These are phyloP conservation scores for Solanum pimpinellifolium DNA, from an alignment of 257 asterid genomes.

Conservation along the genomic window DNA sequence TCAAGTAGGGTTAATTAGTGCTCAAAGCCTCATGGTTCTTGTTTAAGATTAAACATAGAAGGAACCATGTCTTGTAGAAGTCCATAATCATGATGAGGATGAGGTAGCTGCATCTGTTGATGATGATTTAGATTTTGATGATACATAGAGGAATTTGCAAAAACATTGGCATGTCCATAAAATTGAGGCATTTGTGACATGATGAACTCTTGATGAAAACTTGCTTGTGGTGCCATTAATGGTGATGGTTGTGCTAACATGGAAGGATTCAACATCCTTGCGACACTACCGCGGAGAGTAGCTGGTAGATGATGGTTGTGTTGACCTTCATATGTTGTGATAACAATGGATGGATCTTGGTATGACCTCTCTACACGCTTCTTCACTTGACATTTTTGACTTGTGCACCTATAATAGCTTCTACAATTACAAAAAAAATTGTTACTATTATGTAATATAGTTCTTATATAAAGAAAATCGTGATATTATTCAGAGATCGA, in stretches of 20 bases:
- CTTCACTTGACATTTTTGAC: conserved; percentile 69
- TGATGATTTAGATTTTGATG: conserved; percentile 6
- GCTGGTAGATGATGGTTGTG: conserved; percentile 74
- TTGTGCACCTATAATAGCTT: conserved; percentile 83
- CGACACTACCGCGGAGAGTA: conserved; percentile 48
- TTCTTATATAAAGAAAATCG: neutral
- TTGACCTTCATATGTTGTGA: conserved; percentile 77
- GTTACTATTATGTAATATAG: neutral
- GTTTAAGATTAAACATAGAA: conserved; percentile 20
- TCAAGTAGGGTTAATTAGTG: neutral
- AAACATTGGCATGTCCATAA: neutral
- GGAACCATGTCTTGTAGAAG: conserved; percentile 32
- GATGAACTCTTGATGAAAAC: conserved; percentile 29
- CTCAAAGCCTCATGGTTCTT: conserved; percentile 8
- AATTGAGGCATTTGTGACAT: neutral
- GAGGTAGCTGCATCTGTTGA: conserved; percentile 9
- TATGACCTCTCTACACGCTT: conserved; percentile 64
- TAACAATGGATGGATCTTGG: conserved; percentile 57
- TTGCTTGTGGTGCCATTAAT: neutral
- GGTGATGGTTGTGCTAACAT: conserved; percentile 27
- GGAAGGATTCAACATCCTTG: conserved; percentile 46
- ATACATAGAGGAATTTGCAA: neutral
- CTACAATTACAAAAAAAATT: conserved; percentile 13
- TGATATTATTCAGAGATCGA: neutral
- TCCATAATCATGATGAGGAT: conserved; percentile 14